phyloP scores from a whole-genome alignment of 2,329 filamentous ascomycete genomes.

The Fusarium sp. region DNA sequence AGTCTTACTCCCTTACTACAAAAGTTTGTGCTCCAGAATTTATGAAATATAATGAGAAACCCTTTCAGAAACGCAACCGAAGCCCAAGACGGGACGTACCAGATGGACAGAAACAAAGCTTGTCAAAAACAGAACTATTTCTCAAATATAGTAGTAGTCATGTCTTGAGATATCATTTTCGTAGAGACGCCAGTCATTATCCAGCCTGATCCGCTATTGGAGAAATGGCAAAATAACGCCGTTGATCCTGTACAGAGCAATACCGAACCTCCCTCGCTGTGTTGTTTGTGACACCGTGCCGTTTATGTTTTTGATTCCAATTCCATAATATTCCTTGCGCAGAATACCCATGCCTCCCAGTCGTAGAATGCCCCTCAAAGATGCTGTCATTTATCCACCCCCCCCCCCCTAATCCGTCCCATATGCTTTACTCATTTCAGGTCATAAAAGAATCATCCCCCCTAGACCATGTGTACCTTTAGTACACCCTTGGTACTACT shows the following conservation, averaged over 20 bases:
- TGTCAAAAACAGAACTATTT: too few species aligned
- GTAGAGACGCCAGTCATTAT: slow-evolving; percentile 25
- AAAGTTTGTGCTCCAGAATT: not conserved
- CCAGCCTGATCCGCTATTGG: slow-evolving; percentile 25
- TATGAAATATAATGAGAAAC: not conserved
- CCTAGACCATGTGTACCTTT: not conserved
- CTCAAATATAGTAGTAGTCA: not conserved
- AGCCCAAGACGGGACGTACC: not conserved
- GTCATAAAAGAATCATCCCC: slow-evolving; percentile 23
- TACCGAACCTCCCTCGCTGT: slow-evolving; percentile 11
- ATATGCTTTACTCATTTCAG: slow-evolving; percentile 32
- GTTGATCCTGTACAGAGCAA: slow-evolving; percentile 29
- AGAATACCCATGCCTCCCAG: slow-evolving; percentile 15
- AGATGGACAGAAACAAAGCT: not conserved
- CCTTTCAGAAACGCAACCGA: too few species aligned
- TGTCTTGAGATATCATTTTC: slow-evolving; percentile 28
- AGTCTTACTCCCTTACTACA: too few species aligned
- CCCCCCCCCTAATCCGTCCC: slow-evolving; percentile 14
- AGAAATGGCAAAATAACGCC: slow-evolving; percentile 36
- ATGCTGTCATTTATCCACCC: slow-evolving; percentile 24
- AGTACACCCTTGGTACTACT: not conserved
- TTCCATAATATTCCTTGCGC: slow-evolving; percentile 3
- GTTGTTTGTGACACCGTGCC: slow-evolving; percentile 12
- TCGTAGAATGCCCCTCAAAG: slow-evolving; percentile 19
- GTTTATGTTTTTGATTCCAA: slow-evolving; percentile 17